Evolutionary conservation across 2,329 filamentous ascomycete genomes (phyloP), one percentile per base, ranked within the genome.

Genomic region (Rhinocladiella similis): DNA sequence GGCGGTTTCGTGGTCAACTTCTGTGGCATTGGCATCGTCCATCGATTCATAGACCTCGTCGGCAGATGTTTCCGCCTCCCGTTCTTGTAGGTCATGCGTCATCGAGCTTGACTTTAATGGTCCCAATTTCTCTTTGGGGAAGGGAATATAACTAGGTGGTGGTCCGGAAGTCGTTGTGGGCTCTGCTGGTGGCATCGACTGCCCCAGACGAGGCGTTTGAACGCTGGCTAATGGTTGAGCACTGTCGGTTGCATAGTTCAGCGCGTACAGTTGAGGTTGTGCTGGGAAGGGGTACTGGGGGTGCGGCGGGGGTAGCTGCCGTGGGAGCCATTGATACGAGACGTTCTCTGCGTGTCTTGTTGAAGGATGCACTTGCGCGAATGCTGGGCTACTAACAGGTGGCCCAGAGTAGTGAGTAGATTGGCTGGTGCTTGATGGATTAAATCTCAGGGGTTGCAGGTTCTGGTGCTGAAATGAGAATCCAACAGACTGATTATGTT

Each of bases 21-120:
- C 41, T 47, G 27, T 39, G 36, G 39, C 47, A 22, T 36, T 22
- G 36, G 13, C 36, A n/a, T 57, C 55, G 27, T 57, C 55, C 43
- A 53, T 46, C 14, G 55, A 53, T 25, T 38, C 35, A n/a, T 57
- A 38, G 7, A 43, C 55, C 35, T 57, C 55, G 18, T 47, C 55
- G 29, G 45, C 45, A 33, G 51, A 54, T 25, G 53, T 38, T 19
- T 55, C 46, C 27, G n/a, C 27, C 5, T 46, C 47, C 29, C 45
- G 1, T 20, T 52, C 33, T 19, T 13, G 49, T 6, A 12, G 14
- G 36, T 52, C 20, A 2, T 43, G 45, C 3, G 7, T 13, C 47
- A 6, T 9, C 50, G 13, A n/a, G 50, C n/a, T 35, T 20, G 46
- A 5, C 45, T 19, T 4, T 46, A 20, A n/a, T 10, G 18, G 25